Evolutionary conservation across 2,329 filamentous ascomycete genomes (phyloP), one percentile per base, ranked within the genome.

Genomic region (Rachicladosporium sp.): DNA sequence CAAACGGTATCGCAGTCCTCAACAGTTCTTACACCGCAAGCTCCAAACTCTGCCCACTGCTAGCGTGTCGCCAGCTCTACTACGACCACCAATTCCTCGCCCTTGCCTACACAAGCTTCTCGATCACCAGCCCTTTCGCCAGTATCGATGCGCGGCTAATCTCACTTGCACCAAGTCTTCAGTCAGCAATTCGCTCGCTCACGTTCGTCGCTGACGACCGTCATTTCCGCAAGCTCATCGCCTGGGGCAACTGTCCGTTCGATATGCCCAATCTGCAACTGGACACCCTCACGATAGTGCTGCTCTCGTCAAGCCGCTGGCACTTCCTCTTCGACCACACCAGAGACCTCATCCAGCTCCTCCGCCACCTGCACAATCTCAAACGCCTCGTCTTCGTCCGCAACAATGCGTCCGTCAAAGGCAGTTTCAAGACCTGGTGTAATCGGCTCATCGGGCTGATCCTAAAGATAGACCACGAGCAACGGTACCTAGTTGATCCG

Each of bases 391-490:
- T 50, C 4, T 59, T 66, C 31, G 44, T 66, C 2, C 45, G 52
- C 10, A 59, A 61, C 41, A 43, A 42, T 1, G 57, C 59, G 2
- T 46, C 46, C n/a, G 53, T 62, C 31, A 61, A 61, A 37, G 56
- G 57, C 2, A 50, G 48, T 31, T 59, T 64, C 38, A 55, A 55
- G 33, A 56, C 53, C 7, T 63, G 61, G 60, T 60, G 53, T 33
- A 59, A 61, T 35, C 47, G 54, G 1, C 46, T 67, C 0, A 42
- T 64, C n/a, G 60, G 59, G 1, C 44, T 58, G 11, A 52, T 66
- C 4, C 42, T 66, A 43, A 63, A 64, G 38, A 52, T 57, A 15
- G 64, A 67, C 44, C 62, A 64, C 43, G 51, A 53, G 10, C 53
- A 63, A 36, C 49, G 63, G 31, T 66, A 63, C 42, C 57, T 60